Base-by-base conservation (phyloP, 169 alveolate species). In the Plasmodium billcollinsi region DNA sequence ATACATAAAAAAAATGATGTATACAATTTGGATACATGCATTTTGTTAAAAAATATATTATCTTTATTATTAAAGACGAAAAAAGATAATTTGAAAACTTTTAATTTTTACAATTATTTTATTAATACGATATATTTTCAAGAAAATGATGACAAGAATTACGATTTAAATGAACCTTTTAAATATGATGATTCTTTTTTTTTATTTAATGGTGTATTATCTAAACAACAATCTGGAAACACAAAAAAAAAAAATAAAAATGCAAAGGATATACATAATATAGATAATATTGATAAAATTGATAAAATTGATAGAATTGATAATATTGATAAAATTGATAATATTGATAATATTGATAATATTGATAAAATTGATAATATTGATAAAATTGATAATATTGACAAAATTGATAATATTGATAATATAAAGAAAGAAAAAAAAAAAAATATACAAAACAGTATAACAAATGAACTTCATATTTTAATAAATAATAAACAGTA, bases 111-210 rank as follows among this genome's bases (percentile, higher is more conserved):
- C 15, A 21, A 62, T 49, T 70, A 62, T 49, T 61, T 67, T 29
- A 43, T 29, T 24, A 47, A 66, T 43, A n/a, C 33, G 11, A 39
- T 39, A 39, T 47, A 54, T 29, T 12, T 56, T 1, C 21, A 73
- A 11, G 21, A 33, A 12, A 2, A 2, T 24, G 47, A 73, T 7
- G 9, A 5, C 1, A 18, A 43, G 0, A 5, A n/a, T 26, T 39
- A 47, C 7, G 12, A 83, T 21, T 83, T 69, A 20, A 61, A 69
- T 1, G 7, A 20, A 3, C 91, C 91, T 49, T 83, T 83, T 26
- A 83, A 83, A 29, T 83, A 83, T 45, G 33, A 52, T n/a, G 91
- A 83, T 52, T 58, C 91, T 7, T 83, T 83, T 49, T 83, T 83
- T 58, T 66, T 66, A 4, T 14, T 39, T 11, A 18, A 14, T 54